Evolutionary conservation across 2,329 filamentous ascomycete species (phyloP).

Genomic region (Penicillium paneum): DNA sequence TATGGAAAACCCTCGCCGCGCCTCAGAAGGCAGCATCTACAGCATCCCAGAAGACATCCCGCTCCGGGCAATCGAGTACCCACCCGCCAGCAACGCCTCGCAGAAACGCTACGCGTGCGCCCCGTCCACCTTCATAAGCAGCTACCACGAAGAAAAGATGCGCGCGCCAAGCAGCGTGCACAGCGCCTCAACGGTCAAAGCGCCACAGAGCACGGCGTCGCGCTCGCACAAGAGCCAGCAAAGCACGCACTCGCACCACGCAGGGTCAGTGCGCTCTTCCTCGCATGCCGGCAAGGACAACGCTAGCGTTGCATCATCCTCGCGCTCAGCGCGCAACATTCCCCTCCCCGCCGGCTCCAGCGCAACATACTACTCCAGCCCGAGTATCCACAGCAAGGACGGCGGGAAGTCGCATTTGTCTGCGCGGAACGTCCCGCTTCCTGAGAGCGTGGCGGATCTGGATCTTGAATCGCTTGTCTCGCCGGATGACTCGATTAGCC

Average conservation of each 20-base stretch:
- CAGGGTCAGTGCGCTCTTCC: not conserved
- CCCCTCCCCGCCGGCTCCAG: constrained; percentile 35
- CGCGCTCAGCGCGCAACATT: constrained; percentile 37
- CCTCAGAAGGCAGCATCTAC: constrained; percentile 40
- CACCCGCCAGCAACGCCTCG: constrained; percentile 26
- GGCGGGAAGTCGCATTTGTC: constrained; percentile 14
- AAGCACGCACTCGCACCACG: constrained; percentile 17
- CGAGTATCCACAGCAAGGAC: constrained; percentile 5
- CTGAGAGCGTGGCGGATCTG: constrained; percentile 32
- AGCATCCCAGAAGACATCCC: constrained; percentile 33
- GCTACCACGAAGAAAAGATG: constrained; percentile 37
- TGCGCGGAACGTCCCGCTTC: constrained; percentile 31
- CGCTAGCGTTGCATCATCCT: constrained; percentile 29
- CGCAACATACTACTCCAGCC: constrained; percentile 20
- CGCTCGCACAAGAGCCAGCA: constrained; percentile 20
- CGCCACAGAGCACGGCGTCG: constrained; percentile 21
- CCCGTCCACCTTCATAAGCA: constrained; percentile 44
- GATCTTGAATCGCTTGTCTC: constrained; percentile 60
- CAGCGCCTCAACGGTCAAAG: constrained; percentile 38
- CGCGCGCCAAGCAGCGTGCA: constrained; percentile 31
- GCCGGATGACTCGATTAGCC: constrained; percentile 75
- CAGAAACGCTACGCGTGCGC: constrained; percentile 27
- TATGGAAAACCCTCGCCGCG: constrained; percentile 32
- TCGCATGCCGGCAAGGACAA: constrained; percentile 8
- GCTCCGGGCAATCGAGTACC: constrained; percentile 42